phyloP scores from a whole-genome alignment of 1,284 basidiomycete species.

The Uromyces viciae-fabae region DNA sequence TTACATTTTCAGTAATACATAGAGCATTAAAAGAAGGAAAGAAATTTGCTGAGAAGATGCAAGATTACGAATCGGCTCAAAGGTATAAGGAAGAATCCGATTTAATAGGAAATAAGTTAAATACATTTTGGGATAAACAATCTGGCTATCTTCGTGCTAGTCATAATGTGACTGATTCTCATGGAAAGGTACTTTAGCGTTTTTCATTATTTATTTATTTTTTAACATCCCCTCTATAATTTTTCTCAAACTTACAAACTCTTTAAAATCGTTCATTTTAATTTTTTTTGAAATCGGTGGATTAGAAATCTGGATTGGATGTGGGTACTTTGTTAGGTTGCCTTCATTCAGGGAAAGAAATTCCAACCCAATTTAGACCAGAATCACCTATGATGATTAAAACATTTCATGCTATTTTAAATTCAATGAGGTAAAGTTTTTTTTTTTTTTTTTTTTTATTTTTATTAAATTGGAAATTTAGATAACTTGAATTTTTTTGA shows the following conservation, averaged over 20 bases:
- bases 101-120: slow-evolving; percentile 34
- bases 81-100: slow-evolving; percentile 30
- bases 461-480: too few relatives aligned
- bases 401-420: slow-evolving; percentile 27
- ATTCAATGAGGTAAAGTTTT: slow-evolving; percentile 15
- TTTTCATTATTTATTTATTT: background rate
- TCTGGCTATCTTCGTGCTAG: slow-evolving; percentile 8
- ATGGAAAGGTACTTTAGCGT: slow-evolving; percentile 20
- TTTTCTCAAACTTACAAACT: background rate
- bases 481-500: too few relatives aligned
- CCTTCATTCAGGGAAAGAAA: slow-evolving; percentile 29
- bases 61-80: slow-evolving; percentile 49
- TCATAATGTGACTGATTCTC: slow-evolving; percentile 13
- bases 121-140: slow-evolving; percentile 46
- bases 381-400: slow-evolving; percentile 12
- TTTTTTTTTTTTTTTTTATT: too few relatives aligned
- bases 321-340: slow-evolving; percentile 30
- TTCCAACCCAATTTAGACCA: background rate
- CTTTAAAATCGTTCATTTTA: background rate
- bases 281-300: too few relatives aligned
- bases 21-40: slow-evolving; percentile 50
- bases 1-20: slow-evolving; percentile 50
- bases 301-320: slow-evolving; percentile 37
- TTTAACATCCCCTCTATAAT: background rate
- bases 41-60: slow-evolving; percentile 48